Base-by-base conservation (phyloP, 495 filamentous ascomycete species). In the Aspergillus homomorphus region DNA sequence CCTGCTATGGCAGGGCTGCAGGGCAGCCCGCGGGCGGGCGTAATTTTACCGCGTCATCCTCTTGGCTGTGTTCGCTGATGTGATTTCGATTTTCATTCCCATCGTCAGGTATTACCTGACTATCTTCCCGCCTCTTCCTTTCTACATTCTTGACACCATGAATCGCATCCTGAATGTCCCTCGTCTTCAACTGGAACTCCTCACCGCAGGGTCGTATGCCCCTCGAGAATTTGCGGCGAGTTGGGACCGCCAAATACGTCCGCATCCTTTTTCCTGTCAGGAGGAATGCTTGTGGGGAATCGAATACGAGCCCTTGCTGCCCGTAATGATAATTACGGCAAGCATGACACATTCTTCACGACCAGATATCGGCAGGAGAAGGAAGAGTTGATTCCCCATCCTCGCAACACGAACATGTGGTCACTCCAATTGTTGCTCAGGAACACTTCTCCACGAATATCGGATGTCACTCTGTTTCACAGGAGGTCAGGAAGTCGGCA, bases 1-100 rank as follows among this genome's bases (percentile, higher is more conserved):
- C 49, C 56, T 66, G 64, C 55, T 59, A 43, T 61, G 55, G 55
- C 64, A 61, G 60, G 60, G 57, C 63, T 63, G 60, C 57, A 61
- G 58, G 38, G 33, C 10, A 12, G 33, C 33, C 12, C 7, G 33
- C 33, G 48, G 22, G 53, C 52, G 56, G 43, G 41, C 54, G 56
- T 26, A 55, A 45, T 45, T 16, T 46, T 58, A 52, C 54, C 54
- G 52, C 48, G 12, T 51, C 19, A 44, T 44, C 49, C 3, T 41
- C 28, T 57, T 9, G 38, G 20, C 28, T 23, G 16, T 33, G 4
- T 52, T 57, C 54, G 60, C 44, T 56, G 10, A 30, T 16, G 15
- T 23, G 6, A n/a, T 51, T 19, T 51, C 28, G 5, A 16, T 16
- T 2, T 48, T 19, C 6, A 38, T 38, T 38, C 2, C 33, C 4